These are phyloP conservation scores for Aspergillus sclerotiicarbonarius DNA, from an alignment of 495 filamentous ascomycete genomes.

Conservation along the genomic window DNA sequence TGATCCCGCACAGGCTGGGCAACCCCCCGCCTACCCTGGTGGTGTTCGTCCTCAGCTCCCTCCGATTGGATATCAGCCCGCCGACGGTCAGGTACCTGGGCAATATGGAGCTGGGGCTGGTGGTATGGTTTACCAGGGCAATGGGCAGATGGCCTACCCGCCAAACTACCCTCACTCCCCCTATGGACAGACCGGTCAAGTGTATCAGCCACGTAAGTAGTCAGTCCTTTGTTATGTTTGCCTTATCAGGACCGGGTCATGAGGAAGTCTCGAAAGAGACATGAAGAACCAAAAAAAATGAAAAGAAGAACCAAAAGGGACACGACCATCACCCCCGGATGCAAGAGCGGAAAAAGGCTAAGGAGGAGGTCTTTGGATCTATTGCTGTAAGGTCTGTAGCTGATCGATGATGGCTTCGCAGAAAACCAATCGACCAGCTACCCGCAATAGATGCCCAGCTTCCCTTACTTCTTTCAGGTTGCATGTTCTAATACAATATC, in stretches of 20 bases:
- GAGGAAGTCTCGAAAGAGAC: slow-evolving; percentile 11
- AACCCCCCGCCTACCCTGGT: slow-evolving; percentile 56
- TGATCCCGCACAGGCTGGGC: slow-evolving; percentile 56
- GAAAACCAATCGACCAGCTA: slow-evolving; percentile 45
- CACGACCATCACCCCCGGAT: slow-evolving; percentile 14
- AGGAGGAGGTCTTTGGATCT: slow-evolving; percentile 21
- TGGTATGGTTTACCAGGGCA: slow-evolving; percentile 56
- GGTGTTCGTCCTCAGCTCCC: slow-evolving; percentile 71
- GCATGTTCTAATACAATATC: slow-evolving; percentile 40
- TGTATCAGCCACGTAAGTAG: slow-evolving; percentile 75
- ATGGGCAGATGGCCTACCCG: slow-evolving; percentile 68
- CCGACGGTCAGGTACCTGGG: slow-evolving; percentile 58
- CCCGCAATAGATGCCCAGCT: slow-evolving; percentile 40
- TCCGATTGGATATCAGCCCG: slow-evolving; percentile 78
- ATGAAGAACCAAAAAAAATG: slow-evolving; percentile 4
- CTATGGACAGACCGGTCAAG: slow-evolving; percentile 67
- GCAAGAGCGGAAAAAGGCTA: slow-evolving; percentile 7
- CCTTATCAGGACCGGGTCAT: slow-evolving; percentile 23
- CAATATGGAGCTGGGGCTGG: slow-evolving; percentile 65
- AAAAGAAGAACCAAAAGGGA: slow-evolving; percentile 13
- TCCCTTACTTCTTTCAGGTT: slow-evolving; percentile 24
- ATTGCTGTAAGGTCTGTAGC: slow-evolving; percentile 26
- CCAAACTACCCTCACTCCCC: slow-evolving; percentile 72
- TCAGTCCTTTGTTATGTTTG: slow-evolving; percentile 37
- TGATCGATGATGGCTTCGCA: slow-evolving; percentile 35